A percentile compares a stretch with the other conserved stretches of the same genome.
These are phyloP conservation scores for Nothophoma quercina DNA, from an alignment of 2,329 filamentous ascomycete genomes.

Conservation along the genomic window DNA sequence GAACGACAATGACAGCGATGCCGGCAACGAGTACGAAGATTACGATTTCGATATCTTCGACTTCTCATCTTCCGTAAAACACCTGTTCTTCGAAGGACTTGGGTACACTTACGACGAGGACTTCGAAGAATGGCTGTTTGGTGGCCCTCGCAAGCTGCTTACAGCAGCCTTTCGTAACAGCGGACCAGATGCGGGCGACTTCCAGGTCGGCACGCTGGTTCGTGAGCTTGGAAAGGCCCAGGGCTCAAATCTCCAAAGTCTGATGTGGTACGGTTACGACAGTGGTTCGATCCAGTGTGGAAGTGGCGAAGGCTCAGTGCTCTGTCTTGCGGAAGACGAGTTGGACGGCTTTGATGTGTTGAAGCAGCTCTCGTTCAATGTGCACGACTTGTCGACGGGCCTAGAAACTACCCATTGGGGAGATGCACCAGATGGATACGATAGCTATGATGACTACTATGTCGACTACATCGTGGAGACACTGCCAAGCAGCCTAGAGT, in stretches of 20 bases:
- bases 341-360: neutral
- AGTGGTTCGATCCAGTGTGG: neutral
- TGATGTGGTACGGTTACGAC: conserved; percentile 6
- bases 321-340: neutral
- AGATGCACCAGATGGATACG: neutral
- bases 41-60: no score
- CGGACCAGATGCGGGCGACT: neutral
- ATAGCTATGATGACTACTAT: neutral
- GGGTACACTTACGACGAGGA: neutral
- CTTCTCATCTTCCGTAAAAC: neutral
- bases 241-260: neutral
- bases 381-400: neutral
- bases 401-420: neutral
- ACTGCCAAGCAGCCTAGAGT: neutral
- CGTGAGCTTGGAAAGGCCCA: neutral
- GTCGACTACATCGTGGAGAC: neutral
- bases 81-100: conserved; percentile 4
- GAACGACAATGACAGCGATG: neutral
- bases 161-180: neutral
- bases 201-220: no score
- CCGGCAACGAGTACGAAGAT: no score
- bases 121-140: neutral
- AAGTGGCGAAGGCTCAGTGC: neutral
- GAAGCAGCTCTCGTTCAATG: neutral
- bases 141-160: neutral